phyloP scores from a whole-genome alignment of 805 yeast genomes.

The Lipomyces spencermartinsiae region DNA sequence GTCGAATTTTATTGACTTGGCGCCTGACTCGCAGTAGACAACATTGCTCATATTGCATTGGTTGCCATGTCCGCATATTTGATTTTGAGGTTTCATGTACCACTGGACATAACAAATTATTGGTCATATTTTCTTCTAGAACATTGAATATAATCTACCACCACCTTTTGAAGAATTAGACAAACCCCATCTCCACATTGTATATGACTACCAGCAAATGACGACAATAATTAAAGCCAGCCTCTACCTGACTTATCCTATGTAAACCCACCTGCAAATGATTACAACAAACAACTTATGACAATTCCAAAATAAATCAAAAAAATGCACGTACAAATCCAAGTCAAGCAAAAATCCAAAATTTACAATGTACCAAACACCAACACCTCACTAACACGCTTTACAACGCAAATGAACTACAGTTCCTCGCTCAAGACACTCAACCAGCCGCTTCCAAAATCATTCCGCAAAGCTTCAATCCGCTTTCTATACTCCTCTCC shows the following conservation, averaged over 20 bases:
- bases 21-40: too few relatives aligned
- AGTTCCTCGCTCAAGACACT: slow-evolving; percentile 45
- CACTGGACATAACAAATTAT: too few relatives aligned
- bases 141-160: background rate
- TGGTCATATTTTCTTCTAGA: background rate
- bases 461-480: slow-evolving; percentile 46
- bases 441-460: slow-evolving; percentile 43
- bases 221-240: background rate
- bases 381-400: background rate
- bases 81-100: too few relatives aligned
- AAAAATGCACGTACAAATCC: background rate
- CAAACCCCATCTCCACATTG: background rate
- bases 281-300: background rate
- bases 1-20: too few relatives aligned
- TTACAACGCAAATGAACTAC: background rate
- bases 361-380: background rate
- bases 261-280: background rate
- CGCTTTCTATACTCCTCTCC: slow-evolving; percentile 48
- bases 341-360: background rate
- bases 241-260: background rate
- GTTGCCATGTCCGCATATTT: too few relatives aligned
- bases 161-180: background rate
- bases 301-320: background rate
- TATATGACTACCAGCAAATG: background rate
- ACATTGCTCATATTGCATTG: too few relatives aligned